These are phyloP conservation scores for Syncephalis fuscata DNA, from an alignment of 371 early-diverging fungal genomes.

Conservation along the genomic window DNA sequence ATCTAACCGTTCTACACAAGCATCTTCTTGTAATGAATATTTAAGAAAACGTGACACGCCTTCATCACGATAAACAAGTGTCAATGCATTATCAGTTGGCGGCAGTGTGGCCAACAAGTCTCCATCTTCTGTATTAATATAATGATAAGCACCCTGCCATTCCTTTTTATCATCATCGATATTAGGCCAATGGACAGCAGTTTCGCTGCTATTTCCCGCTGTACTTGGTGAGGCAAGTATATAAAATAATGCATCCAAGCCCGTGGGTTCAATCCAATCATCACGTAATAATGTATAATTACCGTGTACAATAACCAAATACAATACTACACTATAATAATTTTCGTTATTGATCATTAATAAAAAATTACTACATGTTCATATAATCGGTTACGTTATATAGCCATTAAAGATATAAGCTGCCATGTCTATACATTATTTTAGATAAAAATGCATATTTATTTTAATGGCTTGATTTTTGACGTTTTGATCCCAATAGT, in stretches of 20 bases:
- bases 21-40: conserved; percentile 12
- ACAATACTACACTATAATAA: too few species aligned
- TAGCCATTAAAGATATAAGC: too few species aligned
- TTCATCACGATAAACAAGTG: conserved; percentile 26
- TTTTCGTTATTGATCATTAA: too few species aligned
- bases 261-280: conserved; percentile 25
- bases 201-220: too few species aligned
- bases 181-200: background rate
- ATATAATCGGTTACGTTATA: too few species aligned
- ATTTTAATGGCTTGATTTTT: too few species aligned
- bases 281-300: conserved; percentile 40
- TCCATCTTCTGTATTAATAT: conserved; percentile 26
- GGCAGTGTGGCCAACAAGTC: conserved; percentile 20
- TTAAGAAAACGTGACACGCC: conserved; percentile 35
- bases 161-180: conserved; percentile 18
- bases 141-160: conserved; percentile 29
- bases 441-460: too few species aligned
- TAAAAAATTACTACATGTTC: too few species aligned
- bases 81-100: conserved; percentile 27
- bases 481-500: too few species aligned
- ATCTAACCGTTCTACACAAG: background rate
- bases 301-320: conserved; percentile 26
- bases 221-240: conserved; percentile 8
- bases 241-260: conserved; percentile 29
- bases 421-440: too few species aligned